Conservation (phyloP, 2,329 filamentous ascomycete genomes). For the Harringtonia aguacate region DNA sequence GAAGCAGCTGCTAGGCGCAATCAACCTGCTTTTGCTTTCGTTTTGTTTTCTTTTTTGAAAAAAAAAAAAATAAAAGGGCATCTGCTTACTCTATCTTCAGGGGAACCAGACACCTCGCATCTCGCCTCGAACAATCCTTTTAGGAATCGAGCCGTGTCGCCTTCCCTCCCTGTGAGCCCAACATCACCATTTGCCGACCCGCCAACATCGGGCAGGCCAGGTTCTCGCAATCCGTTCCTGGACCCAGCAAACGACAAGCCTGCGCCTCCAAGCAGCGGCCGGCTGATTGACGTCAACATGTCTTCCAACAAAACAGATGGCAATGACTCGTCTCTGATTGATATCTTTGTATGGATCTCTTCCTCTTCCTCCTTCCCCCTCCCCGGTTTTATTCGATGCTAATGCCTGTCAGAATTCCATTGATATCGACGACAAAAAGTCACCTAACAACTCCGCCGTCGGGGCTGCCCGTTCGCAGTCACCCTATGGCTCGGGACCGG, state of each 20-base stretch:
- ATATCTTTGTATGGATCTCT: slow-evolving; percentile 58
- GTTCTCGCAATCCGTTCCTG: slow-evolving; percentile 68
- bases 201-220: slow-evolving; percentile 33
- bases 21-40: neutral
- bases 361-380: neutral
- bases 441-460: slow-evolving; percentile 12
- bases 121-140: slow-evolving; percentile 77
- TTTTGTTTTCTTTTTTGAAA: neutral
- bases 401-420: neutral
- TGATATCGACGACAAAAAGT: neutral
- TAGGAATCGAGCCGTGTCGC: slow-evolving; percentile 61
- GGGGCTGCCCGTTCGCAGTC: too few relatives aligned
- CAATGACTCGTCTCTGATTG: slow-evolving; percentile 44
- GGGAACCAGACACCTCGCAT: slow-evolving; percentile 40
- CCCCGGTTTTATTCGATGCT: neutral
- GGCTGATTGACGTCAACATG: slow-evolving; percentile 36
- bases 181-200: slow-evolving; percentile 51
- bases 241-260: slow-evolving; percentile 35
- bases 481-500: slow-evolving; percentile 4
- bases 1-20: too few relatives aligned
- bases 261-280: slow-evolving; percentile 14
- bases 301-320: slow-evolving; percentile 30
- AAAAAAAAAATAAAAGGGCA: neutral
- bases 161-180: slow-evolving; percentile 28
- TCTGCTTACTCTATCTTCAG: neutral